Evolutionary conservation across 352 stramenopile species (phyloP), one percentile per base, ranked within the genome.

Genomic region (Globisporangium acanthophoron): DNA sequence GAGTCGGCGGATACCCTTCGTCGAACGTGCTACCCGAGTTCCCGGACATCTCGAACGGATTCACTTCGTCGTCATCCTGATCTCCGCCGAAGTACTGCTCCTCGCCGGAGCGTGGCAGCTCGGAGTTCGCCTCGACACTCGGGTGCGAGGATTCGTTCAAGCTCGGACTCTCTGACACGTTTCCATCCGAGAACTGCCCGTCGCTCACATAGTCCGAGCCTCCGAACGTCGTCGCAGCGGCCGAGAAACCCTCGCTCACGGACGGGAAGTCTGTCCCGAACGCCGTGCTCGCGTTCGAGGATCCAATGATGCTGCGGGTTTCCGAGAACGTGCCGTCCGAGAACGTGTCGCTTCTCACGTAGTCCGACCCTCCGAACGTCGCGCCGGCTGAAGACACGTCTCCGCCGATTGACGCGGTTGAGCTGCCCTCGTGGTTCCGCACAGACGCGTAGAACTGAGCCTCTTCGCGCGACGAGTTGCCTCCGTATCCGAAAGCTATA

Each of bases 251-350:
- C 45, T 92, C 83, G 40, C 78, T 90, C 51, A 86, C 84, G 8
- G 82, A 89, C 8, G 78, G 74, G 27, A 85, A 85, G 66, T 92
- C 80, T 0, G 80, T 90, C 8, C 81, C 74, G 20, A 90, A 90
- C 6, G 82, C 80, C 8, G 82, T 92, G 52, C 82, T 86, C 8
- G 76, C 80, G 64, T 85, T 92, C 6, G 80, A 90, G 16, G 78
- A 88, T 18, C 81, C 76, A 52, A 88, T 71, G 29, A 85, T 76
- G 31, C 83, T 92, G 18, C 80, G 73, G 3, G 78, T 89, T 53
- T 92, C 82, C 1, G 82, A 92, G 0, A 78, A 64, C 29, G 77
- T 83, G 18, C 72, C 78, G 50, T 90, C 80, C 18, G 78, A 89
- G 71, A 80, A 88, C 33, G 73, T 62, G 12, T 71, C 75, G 53